Base-by-base conservation (phyloP, 768 basidiomycete species). In the Trametes cubensis region DNA sequence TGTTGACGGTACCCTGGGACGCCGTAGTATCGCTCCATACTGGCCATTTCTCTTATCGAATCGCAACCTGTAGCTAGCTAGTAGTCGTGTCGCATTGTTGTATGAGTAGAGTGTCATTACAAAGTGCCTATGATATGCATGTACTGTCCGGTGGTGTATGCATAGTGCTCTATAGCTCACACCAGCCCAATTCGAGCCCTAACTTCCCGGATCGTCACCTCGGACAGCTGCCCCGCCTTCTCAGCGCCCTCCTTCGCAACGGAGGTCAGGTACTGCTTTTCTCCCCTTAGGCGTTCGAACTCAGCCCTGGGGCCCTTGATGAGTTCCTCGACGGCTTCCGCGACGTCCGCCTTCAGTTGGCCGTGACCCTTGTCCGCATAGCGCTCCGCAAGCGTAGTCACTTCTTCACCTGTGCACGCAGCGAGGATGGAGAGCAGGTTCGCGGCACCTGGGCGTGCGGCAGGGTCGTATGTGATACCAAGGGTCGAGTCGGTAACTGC, bases 401-500 rank as follows among this genome's bases (percentile, higher is more conserved):
- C 77, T 0, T 81, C 73, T 49, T 80, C 79, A 45, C 78, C 76
- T 0, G 81, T 81, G 68, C 90, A 95, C 0, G 92, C 89, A 2
- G 87, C 86, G 14, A 95, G 81, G 48, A 97, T 95, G 0, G 80
- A 79, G 6, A 97, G 77, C 0, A 97, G 78, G 68, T 95, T 97
- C 1, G 90, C 84, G 1, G 90, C 83, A 4, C 95, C 96, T 0
- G 94, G 93, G 8, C 94, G 86, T n/a, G 73, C 70, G 1, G 75
- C 74, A 0, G 95, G 93, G 71, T 97, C 93, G 66, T 87, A 98
- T 0, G 89, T 87, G 45, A 97, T 85, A 3, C 86, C 86, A 0
- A 72, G 72, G 13, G 82, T 81, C 0, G 93, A 91, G 73, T 98
- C 96, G 0, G 95, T 98, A 1, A 95, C 89, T 1, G 95, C 91